Base-by-base conservation (phyloP, 176 grass and related monocot species). In the Oryza punctata region DNA sequence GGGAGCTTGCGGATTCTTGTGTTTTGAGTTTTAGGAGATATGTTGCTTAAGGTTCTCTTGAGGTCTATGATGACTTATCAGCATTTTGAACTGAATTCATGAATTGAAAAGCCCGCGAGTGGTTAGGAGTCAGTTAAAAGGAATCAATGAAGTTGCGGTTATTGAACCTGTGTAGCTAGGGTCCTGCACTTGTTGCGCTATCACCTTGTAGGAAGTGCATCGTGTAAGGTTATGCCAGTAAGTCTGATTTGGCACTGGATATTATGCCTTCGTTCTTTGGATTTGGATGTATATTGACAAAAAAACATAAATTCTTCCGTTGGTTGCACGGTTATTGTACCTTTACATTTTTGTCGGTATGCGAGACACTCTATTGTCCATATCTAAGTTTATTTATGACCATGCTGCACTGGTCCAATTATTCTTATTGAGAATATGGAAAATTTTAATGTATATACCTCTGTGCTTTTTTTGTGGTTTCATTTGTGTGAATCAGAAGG, bases 171-270 rank as follows among this genome's bases (percentile, higher is more conserved):
- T 45, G 25, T 65, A 13, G 37, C 61, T 52, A 33, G 3, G 54
- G 21, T 24, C 24, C 37, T 8, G 8, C 37, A 35, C n/a, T 11
- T 50, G 12, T 77, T 63, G 10, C 4, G 1, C 77, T 87, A 19
- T 76, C 0, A 27, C 12, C 45, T 87, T 68, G 65, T 37, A 70
- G 26, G 38, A 82, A 70, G 45, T 69, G 28, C 12, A 8, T 28
- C 38, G 27, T 61, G 11, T 63, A 38, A 37, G 1, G 27, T 72
- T 72, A 45, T 52, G 12, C 52, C 3, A 2, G 18, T 57, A 61
- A 46, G 14, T 69, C 37, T 79, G 46, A 38, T 37, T 68, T 78
- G 50, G 49, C 69, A 76, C 61, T 80, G 76, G 28, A 11, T 38
- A 28, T 14, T 38, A 49, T 69, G n/a, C 49, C 6, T 84, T 69